Percentiles rank a stretch among this genome's conserved stretches.
Evolutionary conservation across 306 rosid genomes (phyloP).

Genomic region (Geum urbanum): DNA sequence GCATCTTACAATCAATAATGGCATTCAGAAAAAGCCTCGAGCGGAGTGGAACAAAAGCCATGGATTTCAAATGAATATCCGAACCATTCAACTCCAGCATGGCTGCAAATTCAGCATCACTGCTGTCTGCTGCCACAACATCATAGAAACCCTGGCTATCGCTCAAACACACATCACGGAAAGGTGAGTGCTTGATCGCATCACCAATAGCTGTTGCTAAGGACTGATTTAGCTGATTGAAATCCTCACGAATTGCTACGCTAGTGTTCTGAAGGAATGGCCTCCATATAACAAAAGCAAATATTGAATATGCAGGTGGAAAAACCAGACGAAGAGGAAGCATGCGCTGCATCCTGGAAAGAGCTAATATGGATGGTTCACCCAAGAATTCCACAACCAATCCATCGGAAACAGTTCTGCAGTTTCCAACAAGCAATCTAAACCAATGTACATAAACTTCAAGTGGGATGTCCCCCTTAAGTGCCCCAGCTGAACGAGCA

Average conservation of each 20-base stretch:
- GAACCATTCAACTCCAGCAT: conserved; percentile 74
- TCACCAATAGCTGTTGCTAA: conserved; percentile 60
- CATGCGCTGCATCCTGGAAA: conserved; percentile 89
- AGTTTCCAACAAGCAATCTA: conserved; percentile 89
- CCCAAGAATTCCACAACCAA: conserved; percentile 83
- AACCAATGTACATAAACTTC: conserved; percentile 92
- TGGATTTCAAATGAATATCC: conserved; percentile 60
- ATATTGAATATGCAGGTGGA: conserved; percentile 92
- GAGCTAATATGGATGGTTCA: conserved; percentile 76
- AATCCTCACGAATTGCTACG: conserved; percentile 62
- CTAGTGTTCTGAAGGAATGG: conserved; percentile 57
- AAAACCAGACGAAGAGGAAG: conserved; percentile 76
- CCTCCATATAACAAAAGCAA: conserved; percentile 71
- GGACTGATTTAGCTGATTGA: conserved; percentile 69
- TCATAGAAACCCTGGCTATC: conserved; percentile 84
- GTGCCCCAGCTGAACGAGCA: conserved; percentile 64
- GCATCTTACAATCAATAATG: conserved; percentile 81
- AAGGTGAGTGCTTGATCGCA: conserved; percentile 78
- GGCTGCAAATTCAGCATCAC: conserved; percentile 80
- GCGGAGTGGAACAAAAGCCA: conserved; percentile 93
- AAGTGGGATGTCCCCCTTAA: conserved; percentile 56
- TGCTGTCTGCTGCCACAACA: conserved; percentile 63
- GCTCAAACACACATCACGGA: conserved; percentile 85
- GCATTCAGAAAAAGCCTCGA: conserved; percentile 82
- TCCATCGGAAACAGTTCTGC: conserved; percentile 75